Evolutionary conservation across 768 basidiomycete species (phyloP).

Genomic region (Plicaturopsis crispa): DNA sequence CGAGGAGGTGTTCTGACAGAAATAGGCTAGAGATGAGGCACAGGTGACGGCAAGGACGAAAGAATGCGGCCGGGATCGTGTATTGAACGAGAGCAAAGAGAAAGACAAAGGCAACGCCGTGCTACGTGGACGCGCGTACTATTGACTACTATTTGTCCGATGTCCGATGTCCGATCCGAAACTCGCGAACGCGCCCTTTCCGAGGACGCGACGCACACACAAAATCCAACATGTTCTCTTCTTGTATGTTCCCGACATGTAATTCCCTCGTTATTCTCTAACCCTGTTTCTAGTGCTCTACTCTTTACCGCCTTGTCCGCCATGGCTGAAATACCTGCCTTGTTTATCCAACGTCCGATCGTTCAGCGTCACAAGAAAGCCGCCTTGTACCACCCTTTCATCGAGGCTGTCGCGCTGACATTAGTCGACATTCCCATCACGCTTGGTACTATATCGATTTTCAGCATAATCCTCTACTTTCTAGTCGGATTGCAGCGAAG

Average conservation of each 20-base stretch:
- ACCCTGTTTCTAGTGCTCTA: constrained; percentile 31
- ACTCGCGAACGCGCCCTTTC: no score
- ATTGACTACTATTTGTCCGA: no score
- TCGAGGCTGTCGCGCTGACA: constrained; percentile 49
- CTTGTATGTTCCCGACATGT: constrained; percentile 38
- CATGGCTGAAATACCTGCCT: constrained; percentile 55
- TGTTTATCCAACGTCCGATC: constrained; percentile 54
- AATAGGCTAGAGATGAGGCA: no score
- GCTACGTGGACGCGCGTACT: no score
- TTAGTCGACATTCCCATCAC: constrained; percentile 57
- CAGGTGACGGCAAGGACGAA: no score
- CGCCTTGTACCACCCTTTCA: constrained; percentile 55
- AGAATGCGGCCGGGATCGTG: no score
- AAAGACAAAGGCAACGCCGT: no score
- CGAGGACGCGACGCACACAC: no score
- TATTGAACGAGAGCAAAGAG: no score
- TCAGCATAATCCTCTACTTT: constrained; percentile 51
- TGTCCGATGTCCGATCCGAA: no score
- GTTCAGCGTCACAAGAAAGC: constrained; percentile 48
- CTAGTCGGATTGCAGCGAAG: constrained; percentile 47
- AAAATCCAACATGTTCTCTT: no score
- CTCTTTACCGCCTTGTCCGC: constrained; percentile 51
- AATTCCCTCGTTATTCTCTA: constrained; percentile 4
- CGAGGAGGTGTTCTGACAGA: constrained; percentile 74
- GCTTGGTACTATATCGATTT: constrained; percentile 34